Evolutionary conservation across 495 filamentous ascomycete species (phyloP).

Genomic region (Aspergillus asperescens): DNA sequence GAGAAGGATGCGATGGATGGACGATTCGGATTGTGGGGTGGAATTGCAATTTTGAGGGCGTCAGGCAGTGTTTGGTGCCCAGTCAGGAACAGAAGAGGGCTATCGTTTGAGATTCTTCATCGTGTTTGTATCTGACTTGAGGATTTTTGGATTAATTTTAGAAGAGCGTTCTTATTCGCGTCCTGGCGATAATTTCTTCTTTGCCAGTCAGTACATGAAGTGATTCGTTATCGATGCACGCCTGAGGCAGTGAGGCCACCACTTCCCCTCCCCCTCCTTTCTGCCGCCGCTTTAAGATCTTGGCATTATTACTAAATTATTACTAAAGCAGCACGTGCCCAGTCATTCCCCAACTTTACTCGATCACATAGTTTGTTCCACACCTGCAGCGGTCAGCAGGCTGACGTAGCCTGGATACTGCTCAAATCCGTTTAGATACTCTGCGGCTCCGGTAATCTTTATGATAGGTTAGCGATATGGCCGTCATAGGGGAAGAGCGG

Average conservation of each 20-base stretch:
- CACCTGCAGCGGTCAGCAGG: not conserved
- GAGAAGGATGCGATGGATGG: not conserved
- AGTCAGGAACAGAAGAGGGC: not conserved
- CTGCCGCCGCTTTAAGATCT: slow-evolving; percentile 12
- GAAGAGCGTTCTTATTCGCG: not conserved
- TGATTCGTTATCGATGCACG: slow-evolving; percentile 2
- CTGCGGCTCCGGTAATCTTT: not conserved
- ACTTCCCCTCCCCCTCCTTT: slow-evolving; percentile 22
- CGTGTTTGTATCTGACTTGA: slow-evolving; percentile 5
- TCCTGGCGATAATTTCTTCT: slow-evolving; percentile 2
- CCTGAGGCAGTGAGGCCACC: slow-evolving; percentile 9
- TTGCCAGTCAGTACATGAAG: not conserved
- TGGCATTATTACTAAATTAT: not conserved
- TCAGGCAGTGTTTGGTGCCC: slow-evolving; percentile 12
- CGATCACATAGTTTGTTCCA: not conserved
- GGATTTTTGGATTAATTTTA: not conserved
- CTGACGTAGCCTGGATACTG: not conserved
- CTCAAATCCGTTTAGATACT: not conserved
- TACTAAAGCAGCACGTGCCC: slow-evolving; percentile 18
- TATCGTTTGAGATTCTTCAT: slow-evolving; percentile 3
- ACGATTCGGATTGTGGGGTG: not conserved
- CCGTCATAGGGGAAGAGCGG: slow-evolving; percentile 58
- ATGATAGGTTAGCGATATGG: not conserved
- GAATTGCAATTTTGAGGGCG: not conserved
- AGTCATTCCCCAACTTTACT: not conserved